A percentile compares a stretch with the other conserved stretches of the same genome.
Evolutionary conservation across 371 early-diverging fungal genomes (phyloP).

Genomic region (Mortierella sp.): DNA sequence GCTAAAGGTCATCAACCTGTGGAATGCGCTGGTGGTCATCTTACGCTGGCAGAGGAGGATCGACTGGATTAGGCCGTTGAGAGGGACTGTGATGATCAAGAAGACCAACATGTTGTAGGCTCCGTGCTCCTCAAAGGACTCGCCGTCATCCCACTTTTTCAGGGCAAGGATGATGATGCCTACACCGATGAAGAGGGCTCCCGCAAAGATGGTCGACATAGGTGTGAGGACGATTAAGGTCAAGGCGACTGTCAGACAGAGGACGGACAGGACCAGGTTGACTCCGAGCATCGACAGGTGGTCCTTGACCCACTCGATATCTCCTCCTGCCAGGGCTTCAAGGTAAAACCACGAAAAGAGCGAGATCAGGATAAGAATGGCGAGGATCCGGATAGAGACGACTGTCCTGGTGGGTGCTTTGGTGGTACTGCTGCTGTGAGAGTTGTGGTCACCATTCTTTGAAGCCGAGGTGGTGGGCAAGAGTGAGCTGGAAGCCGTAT

Average conservation of each 20-base stretch:
- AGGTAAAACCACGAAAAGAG: constrained; percentile 48
- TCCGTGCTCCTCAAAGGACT: constrained; percentile 60
- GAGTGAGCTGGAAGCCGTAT: not conserved
- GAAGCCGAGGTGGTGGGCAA: not conserved
- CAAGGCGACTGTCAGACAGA: constrained; percentile 49
- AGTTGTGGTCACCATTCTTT: not conserved
- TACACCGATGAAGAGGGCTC: not conserved
- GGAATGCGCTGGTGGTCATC: constrained; percentile 35
- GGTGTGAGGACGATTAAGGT: constrained; percentile 50
- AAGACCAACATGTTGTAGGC: constrained; percentile 63
- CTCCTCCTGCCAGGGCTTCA: constrained; percentile 58
- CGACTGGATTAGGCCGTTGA: constrained; percentile 52
- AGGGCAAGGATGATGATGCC: constrained; percentile 25
- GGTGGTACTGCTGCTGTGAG: not conserved
- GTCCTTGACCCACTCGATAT: constrained; percentile 58
- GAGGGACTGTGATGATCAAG: constrained; percentile 55
- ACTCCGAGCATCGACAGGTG: constrained; percentile 56
- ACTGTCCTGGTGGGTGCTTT: not conserved
- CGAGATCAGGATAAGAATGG: constrained; percentile 34
- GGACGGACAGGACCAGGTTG: constrained; percentile 52
- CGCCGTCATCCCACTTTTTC: constrained; percentile 62
- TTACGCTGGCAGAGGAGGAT: constrained; percentile 53
- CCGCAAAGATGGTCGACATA: constrained; percentile 41
- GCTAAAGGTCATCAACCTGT: constrained; percentile 32
- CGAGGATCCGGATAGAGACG: constrained; percentile 32